phyloP scores from a whole-genome alignment of 371 early-diverging fungal species.

The Mucor racemosus region DNA sequence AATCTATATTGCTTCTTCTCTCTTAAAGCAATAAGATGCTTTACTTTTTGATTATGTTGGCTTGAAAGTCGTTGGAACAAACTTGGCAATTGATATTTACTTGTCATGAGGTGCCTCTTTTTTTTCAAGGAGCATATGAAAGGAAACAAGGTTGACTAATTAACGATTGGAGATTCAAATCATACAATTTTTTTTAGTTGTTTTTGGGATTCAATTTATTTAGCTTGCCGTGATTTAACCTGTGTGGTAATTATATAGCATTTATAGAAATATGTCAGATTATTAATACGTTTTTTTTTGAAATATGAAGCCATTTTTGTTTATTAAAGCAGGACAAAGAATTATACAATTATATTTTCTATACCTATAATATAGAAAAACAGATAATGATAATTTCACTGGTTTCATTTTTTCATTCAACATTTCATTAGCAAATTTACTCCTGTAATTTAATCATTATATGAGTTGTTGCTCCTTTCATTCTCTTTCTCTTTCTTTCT shows the following conservation, averaged over 20 bases:
- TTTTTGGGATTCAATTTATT: neutral
- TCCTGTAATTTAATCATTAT: neutral
- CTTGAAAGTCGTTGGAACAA: slow-evolving; percentile 32
- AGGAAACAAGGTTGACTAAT: neutral
- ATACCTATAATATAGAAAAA: no score
- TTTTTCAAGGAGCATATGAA: neutral
- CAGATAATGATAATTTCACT: no score
- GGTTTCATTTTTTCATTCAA: no score
- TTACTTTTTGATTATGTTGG: slow-evolving; percentile 26
- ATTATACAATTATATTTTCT: no score
- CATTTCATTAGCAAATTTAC: neutral
- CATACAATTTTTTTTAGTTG: neutral
- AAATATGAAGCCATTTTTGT: neutral
- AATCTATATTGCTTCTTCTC: slow-evolving; percentile 42
- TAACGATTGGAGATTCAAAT: neutral
- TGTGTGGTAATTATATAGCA: neutral
- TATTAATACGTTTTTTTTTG: no score
- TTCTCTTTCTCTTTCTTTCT: no score
- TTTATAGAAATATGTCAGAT: neutral
- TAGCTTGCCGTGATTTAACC: neutral
- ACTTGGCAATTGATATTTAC: slow-evolving; percentile 4
- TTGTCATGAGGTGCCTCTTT: neutral
- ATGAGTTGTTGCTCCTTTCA: neutral
- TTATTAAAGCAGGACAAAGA: neutral
- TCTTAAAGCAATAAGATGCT: slow-evolving; percentile 42